phyloP scores from a whole-genome alignment of 2,329 filamentous ascomycete species.

The Akanthomyces uredinophilus region DNA sequence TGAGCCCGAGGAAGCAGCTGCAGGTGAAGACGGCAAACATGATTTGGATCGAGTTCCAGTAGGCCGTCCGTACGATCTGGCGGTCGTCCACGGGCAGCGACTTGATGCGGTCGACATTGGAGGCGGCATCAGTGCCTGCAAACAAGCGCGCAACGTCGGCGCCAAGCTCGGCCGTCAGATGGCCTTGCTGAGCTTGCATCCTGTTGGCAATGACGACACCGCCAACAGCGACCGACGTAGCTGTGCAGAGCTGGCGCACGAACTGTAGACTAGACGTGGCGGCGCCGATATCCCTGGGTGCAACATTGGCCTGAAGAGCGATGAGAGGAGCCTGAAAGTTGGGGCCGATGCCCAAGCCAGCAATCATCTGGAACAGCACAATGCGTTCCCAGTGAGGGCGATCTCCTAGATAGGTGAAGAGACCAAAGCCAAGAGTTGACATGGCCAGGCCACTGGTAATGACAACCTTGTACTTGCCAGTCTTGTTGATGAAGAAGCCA shows the following conservation, averaged over 20 bases:
- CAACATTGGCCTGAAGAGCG: slow-evolving; percentile 59
- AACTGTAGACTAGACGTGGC: slow-evolving; percentile 64
- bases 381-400: slow-evolving; percentile 50
- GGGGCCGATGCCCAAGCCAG: slow-evolving; percentile 60
- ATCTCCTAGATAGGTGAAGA: slow-evolving; percentile 57
- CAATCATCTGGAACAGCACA: slow-evolving; percentile 57
- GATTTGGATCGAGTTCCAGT: slow-evolving; percentile 43
- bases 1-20: slow-evolving; percentile 42
- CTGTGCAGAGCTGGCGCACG: slow-evolving; percentile 62
- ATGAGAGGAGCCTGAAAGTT: slow-evolving; percentile 67
- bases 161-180: slow-evolving; percentile 46
- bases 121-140: slow-evolving; percentile 54
- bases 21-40: slow-evolving; percentile 56
- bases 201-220: slow-evolving; percentile 76
- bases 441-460: slow-evolving; percentile 56
- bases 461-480: slow-evolving; percentile 57
- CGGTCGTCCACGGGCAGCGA: slow-evolving; percentile 42
- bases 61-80: slow-evolving; percentile 39
- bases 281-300: slow-evolving; percentile 60
- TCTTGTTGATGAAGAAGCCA: slow-evolving; percentile 56
- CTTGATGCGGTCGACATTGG: slow-evolving; percentile 55
- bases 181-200: slow-evolving; percentile 53
- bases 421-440: slow-evolving; percentile 60
- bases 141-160: slow-evolving; percentile 45
- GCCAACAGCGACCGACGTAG: slow-evolving; percentile 65